These are phyloP conservation scores for Prunus campanulata DNA, from an alignment of 306 rosid species.

Conservation along the genomic window DNA sequence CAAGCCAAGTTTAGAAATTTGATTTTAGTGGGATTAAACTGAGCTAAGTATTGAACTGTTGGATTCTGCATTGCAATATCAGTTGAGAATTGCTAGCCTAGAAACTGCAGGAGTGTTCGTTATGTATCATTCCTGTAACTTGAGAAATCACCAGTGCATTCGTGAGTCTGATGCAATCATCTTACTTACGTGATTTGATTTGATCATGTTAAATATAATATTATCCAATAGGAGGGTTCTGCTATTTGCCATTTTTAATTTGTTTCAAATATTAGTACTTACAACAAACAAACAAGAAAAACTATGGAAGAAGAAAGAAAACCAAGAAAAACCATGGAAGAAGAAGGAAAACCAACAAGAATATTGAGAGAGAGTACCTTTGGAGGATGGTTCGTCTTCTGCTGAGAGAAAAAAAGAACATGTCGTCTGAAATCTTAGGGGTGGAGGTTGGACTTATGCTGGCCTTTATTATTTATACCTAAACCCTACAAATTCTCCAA, in stretches of 20 bases:
- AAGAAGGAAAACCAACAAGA: too few species aligned
- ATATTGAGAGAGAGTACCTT: too few species aligned
- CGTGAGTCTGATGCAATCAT: background rate
- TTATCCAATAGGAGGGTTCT: background rate
- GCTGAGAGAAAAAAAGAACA: too few species aligned
- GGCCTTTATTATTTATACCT: too few species aligned
- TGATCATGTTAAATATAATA: background rate
- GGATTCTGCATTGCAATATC: background rate
- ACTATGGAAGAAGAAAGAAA: too few species aligned
- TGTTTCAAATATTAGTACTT: background rate
- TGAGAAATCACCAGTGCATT: background rate
- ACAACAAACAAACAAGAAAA: background rate
- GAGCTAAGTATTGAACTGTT: background rate
- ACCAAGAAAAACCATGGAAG: too few species aligned
- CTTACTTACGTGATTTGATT: background rate
- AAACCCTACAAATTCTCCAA: too few species aligned
- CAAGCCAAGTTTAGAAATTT: constrained; percentile 6
- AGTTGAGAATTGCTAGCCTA: background rate
- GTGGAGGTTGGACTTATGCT: too few species aligned
- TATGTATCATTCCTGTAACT: background rate
- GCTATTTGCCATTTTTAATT: background rate
- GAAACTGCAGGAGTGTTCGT: background rate
- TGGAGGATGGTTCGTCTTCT: too few species aligned
- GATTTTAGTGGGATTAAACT: background rate
- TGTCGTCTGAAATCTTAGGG: too few species aligned